These are phyloP conservation scores for Coniferiporia sulphurascens DNA, from an alignment of 1,284 basidiomycete genomes.

Conservation along the genomic window DNA sequence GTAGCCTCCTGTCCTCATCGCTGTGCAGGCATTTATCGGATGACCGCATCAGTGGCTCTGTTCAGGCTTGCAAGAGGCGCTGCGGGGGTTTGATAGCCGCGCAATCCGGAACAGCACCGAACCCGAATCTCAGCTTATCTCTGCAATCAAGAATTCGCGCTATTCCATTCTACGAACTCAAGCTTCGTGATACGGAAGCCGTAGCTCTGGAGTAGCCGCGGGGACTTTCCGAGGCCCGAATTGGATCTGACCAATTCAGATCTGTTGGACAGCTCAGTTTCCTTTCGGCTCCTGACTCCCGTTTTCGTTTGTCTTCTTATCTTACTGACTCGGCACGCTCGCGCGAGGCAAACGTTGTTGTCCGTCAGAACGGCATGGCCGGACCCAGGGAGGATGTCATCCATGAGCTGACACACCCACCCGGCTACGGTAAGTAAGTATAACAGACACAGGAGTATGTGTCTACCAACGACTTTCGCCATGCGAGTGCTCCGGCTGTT, in stretches of 20 bases:
- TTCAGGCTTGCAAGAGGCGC: not conserved
- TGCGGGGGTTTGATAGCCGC: conserved; percentile 8
- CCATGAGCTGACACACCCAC: too few species aligned
- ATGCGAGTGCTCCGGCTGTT: too few species aligned
- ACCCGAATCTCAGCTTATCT: not conserved
- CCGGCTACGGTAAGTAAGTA: too few species aligned
- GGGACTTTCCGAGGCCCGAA: too few species aligned
- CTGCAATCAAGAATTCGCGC: not conserved
- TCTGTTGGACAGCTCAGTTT: not conserved
- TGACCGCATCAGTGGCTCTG: not conserved
- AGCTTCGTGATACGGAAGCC: conserved; percentile 12
- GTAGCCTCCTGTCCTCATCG: too few species aligned
- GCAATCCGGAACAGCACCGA: not conserved
- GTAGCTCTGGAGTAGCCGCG: not conserved
- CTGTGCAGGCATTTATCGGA: not conserved
- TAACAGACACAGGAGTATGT: too few species aligned
- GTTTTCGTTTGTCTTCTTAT: not conserved
- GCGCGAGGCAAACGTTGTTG: too few species aligned
- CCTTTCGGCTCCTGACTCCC: not conserved
- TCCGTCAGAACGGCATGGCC: too few species aligned
- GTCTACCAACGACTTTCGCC: too few species aligned
- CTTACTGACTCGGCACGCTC: too few species aligned
- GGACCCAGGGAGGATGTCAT: too few species aligned
- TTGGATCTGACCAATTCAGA: too few species aligned
- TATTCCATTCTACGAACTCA: conserved; percentile 14